Evolutionary conservation across 129 eudicot species (phyloP), one percentile per base, ranked within the genome.

Genomic region (Arctium minus): DNA sequence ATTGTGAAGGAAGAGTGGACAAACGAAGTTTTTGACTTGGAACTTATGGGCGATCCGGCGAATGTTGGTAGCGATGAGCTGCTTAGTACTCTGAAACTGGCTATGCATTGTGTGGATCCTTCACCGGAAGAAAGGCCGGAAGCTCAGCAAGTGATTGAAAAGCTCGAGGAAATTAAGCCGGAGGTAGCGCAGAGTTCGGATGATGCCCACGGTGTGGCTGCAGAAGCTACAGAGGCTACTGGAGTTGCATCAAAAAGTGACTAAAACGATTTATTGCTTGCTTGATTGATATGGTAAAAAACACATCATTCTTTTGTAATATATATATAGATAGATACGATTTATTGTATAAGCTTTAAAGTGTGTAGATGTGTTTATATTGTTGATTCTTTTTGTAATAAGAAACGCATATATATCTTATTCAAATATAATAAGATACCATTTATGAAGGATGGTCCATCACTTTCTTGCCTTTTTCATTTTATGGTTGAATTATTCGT

Each of bases 1-100:
- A 91, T 90, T 12, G 97, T 95, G 75, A 95, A 93, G 77, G 97
- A 95, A 80, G 97, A 95, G 74, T 93, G 97, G 99, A 95, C 94
- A 50, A 95, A 93, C 85, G 97, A 92, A 74, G 97, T 93, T 9
- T 95, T 92, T 37, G 98, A 94, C 78, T 84, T 94, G 90, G 98
- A 92, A 72, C 81, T 94, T 8, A 89, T 89, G 94, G 85, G 94
- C 77, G 98, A 92, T 39, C 85, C 90, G 0, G 84, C 94, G 0
- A 87, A 88, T 17, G 87, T 85, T 10, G 96, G 92, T 2, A 92
- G 92, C 1, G 97, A 91, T 71, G 98, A 95, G 81, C 76, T 95
- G 87, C 87, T 95, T 18, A 89, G 83, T 75, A 83, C 91, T 8
- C 70, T 94, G 80, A 94, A 94, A 78, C 69, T 95, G 80, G 98